Evolutionary conservation across 176 grass and related monocot genomes (phyloP).

Genomic region (Zea mays): Zm-B73-REFERENCE-NAM-5.0 NC_050096.1:272009001-272009500

Average conservation of each 20-base stretch:
- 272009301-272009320: too few relatives aligned
- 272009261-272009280: constrained; percentile 16
- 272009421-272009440: not conserved
- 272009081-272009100: not conserved
- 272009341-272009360: too few relatives aligned
- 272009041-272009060: not conserved
- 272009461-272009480: not conserved
- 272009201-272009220: not conserved
- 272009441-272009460: not conserved
- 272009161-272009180: not conserved
- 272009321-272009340: too few relatives aligned
- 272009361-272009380: too few relatives aligned
- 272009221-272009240: not conserved
- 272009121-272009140: not conserved
- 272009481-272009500: not conserved
- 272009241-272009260: not conserved
- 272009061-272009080: not conserved
- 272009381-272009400: too few relatives aligned
- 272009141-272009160: not conserved
- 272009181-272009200: not conserved
- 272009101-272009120: not conserved
- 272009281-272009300: too few relatives aligned
- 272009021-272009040: not conserved
- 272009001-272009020: not conserved
- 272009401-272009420: not conserved